phyloP scores from a whole-genome alignment of 768 basidiomycete species.

The Leccinum variicolor region DNA sequence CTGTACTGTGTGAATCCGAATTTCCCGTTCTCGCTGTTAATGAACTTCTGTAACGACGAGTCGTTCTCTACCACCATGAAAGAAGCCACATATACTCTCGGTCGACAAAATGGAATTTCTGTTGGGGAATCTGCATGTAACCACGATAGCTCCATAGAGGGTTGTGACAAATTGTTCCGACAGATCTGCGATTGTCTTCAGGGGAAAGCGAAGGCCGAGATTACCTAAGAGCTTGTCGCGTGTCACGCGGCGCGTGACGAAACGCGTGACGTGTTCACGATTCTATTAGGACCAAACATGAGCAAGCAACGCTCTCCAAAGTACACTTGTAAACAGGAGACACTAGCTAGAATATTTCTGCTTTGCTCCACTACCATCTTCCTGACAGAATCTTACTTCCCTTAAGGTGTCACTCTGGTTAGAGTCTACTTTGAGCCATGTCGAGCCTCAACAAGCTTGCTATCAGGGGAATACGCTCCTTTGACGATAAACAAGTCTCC shows the following conservation, averaged over 20 bases:
- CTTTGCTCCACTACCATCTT: background rate
- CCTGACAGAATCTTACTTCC: background rate
- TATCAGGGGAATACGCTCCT: conserved; percentile 90
- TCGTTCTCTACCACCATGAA: background rate
- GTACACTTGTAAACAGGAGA: background rate
- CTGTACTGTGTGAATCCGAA: too few relatives aligned
- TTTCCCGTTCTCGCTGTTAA: background rate
- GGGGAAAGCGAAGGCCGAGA: background rate
- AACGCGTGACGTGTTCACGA: background rate
- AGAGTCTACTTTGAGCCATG: conserved; percentile 37
- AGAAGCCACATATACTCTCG: background rate
- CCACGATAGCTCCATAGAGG: too few relatives aligned
- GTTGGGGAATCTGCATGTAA: background rate
- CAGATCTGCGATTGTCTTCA: background rate
- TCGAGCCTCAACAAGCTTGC: conserved; percentile 89
- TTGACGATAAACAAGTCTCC: conserved; percentile 91
- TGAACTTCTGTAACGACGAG: background rate
- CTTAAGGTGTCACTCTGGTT: background rate
- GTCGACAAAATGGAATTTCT: background rate
- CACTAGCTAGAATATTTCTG: background rate
- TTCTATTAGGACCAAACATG: background rate
- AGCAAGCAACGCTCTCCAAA: background rate
- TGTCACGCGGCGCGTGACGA: background rate
- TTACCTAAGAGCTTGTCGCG: background rate
- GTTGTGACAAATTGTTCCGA: background rate